phyloP scores from a whole-genome alignment of 345 rosid species.

The Dovyalis caffra region DNA sequence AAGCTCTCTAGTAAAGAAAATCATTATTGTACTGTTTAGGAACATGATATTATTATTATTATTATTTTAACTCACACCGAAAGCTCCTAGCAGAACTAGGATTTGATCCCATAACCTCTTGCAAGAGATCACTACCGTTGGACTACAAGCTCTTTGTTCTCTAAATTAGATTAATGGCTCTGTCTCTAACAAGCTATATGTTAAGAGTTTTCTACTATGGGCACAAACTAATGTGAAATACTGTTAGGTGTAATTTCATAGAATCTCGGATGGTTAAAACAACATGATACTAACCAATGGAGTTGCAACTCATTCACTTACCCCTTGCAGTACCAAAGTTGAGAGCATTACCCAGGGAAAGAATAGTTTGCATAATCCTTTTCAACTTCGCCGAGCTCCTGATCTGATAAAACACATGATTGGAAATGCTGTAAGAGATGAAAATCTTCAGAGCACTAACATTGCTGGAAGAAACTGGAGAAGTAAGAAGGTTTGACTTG shows the following conservation, averaged over 20 bases:
- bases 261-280: not conserved
- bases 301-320: slow-evolving; percentile 29
- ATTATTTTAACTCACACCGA: too few species aligned
- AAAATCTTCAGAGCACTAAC: slow-evolving; percentile 18
- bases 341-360: slow-evolving; percentile 83
- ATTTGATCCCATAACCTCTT: too few species aligned
- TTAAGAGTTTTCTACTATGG: not conserved
- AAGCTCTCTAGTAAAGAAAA: too few species aligned
- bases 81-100: too few species aligned
- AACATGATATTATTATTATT: too few species aligned
- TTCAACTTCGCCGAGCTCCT: slow-evolving; percentile 65
- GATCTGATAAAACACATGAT: slow-evolving; percentile 43
- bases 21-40: too few species aligned
- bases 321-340: slow-evolving; percentile 95
- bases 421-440: slow-evolving; percentile 14
- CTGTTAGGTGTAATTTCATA: not conserved
- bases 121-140: too few species aligned
- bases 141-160: too few species aligned
- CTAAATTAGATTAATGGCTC: not conserved
- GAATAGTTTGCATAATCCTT: slow-evolving; percentile 85
- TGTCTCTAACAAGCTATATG: not conserved
- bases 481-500: slow-evolving; percentile 35
- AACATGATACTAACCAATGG: not conserved
- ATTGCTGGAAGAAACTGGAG: slow-evolving; percentile 14
- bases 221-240: not conserved